Evolutionary conservation across 805 yeast species (phyloP), one percentile per base, ranked within the genome.

Genomic region (Yarrowia alimentaria): DNA sequence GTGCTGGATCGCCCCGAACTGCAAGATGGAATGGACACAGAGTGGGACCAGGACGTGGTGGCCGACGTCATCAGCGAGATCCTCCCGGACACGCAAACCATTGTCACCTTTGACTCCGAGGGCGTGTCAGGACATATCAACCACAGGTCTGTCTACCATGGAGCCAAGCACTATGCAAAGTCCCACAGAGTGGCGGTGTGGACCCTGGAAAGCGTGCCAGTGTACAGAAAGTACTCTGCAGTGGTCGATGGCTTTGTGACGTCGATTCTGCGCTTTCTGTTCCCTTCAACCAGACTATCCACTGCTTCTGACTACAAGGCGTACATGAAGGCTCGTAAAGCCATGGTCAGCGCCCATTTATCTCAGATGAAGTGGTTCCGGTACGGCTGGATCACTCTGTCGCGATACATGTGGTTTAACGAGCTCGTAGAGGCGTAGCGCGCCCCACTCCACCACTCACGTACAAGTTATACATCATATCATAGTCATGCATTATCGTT

Each of bases 301-400:
- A 28, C 33, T n/a, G 21, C 34, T 3, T 24, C 59, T 6, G 30
- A 54, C 20, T 55, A 52, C 52, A 28, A 34, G 35, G 58, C 56
- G 51, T 59, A 56, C 43, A 68, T 57, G 64, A 69, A 14, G 11
- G 61, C 75, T 4, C 71, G 81, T 51, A 75, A 83, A 0, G 85
- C 95, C 4, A 88, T 91, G 96, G 68, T 81, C 3, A 73, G 74
- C 56, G 95, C 85, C 3, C 98, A 93, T 67, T 73, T 73, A 55
- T 80, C 95, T 1, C 99, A 93, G 65, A 85, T 93, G 85, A 90
- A 84, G 7, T 91, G 97, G 97, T 93, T 83, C 65, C 74, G 99
- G 57, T 85, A 85, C 70, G 82, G 88, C 1, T 93, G 97, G 96
- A 71, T 93, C 62, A 53, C 77, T 5, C 66, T 81, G 51, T 83